Base-by-base conservation (phyloP, 2,329 filamentous ascomycete genomes). In the Corynespora cassiicola region DNA sequence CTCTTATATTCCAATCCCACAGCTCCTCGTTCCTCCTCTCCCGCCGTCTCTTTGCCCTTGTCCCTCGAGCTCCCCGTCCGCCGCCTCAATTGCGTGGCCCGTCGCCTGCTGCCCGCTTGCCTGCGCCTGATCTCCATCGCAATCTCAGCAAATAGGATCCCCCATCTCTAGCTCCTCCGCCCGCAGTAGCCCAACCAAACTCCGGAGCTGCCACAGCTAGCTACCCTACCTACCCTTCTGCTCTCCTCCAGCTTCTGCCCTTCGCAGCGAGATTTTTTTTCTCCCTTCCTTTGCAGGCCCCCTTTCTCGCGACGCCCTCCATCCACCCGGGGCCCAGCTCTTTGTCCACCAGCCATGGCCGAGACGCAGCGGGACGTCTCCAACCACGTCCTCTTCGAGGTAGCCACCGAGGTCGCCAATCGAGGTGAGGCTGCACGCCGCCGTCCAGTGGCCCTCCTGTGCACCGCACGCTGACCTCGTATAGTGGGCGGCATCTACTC, bases 401-500 rank as follows among this genome's bases (percentile, higher is more conserved):
- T 97, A 61, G 90, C 94, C 45, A 97, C 94, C 15, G 94, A 99
- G 70, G 94, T 97, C 58, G 94, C 94, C 47, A 95, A 97, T 78
- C 84, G 94, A 80, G 89, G 89, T 92, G n/a, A n/a, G n/a, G n/a
- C n/a, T n/a, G n/a, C n/a, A n/a, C n/a, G n/a, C n/a, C n/a, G n/a
- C n/a, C n/a, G n/a, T n/a, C n/a, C n/a, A n/a, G n/a, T n/a, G n/a
- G n/a, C n/a, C n/a, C n/a, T n/a, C n/a, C n/a, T n/a, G n/a, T n/a
- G n/a, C n/a, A n/a, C n/a, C 21, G 33, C 19, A 17, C 40, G 23
- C 50, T 61, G 42, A 64, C 42, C 10, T 18, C 20, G 28, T 39
- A 24, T 54, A 95, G 94, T 99, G 47, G 94, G 94, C 65, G 94
- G 94, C 61, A 99, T 99, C 74, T 99, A 99, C 78, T 97, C 92